These are phyloP conservation scores for Phellopilus nigrolimitatus DNA, from an alignment of 1,284 basidiomycete genomes.

Conservation along the genomic window DNA sequence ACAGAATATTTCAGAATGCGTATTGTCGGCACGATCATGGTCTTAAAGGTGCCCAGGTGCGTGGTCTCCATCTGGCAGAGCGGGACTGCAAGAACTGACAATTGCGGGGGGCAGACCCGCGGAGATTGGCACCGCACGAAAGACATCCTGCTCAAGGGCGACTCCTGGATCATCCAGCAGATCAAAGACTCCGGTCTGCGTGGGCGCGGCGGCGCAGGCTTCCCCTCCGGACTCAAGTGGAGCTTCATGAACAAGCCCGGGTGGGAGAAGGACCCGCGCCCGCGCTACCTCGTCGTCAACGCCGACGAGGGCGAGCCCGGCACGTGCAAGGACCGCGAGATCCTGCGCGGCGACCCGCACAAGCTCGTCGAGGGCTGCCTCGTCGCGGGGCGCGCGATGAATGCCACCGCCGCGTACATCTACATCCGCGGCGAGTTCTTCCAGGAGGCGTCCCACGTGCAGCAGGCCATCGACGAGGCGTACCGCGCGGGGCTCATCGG, in stretches of 20 bases:
- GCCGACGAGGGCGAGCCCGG: slow-evolving; percentile 99
- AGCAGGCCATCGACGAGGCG: slow-evolving; percentile 93
- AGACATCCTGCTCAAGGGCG: slow-evolving; percentile 92
- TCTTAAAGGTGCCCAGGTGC: slow-evolving; percentile 81
- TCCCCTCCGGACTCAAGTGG: slow-evolving; percentile 98
- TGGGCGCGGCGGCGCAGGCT: slow-evolving; percentile 96
- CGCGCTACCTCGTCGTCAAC: slow-evolving; percentile 96
- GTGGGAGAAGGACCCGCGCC: slow-evolving; percentile 93
- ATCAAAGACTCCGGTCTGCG: slow-evolving; percentile 96
- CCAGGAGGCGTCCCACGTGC: slow-evolving; percentile 90
- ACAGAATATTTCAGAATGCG: slow-evolving; percentile 88
- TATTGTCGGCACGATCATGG: slow-evolving; percentile 84
- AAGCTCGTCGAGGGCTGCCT: slow-evolving; percentile 98
- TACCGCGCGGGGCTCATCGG: slow-evolving; percentile 92
- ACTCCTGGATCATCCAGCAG: slow-evolving; percentile 95
- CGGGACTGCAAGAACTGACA: neutral
- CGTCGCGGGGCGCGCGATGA: slow-evolving; percentile 97
- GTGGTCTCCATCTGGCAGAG: slow-evolving; percentile 20
- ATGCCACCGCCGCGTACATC: slow-evolving; percentile 96
- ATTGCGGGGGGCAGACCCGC: slow-evolving; percentile 52
- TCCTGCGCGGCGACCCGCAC: slow-evolving; percentile 96
- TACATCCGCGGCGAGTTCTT: slow-evolving; percentile 99
- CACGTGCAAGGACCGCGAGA: slow-evolving; percentile 98
- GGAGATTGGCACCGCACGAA: slow-evolving; percentile 99
- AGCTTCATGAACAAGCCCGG: slow-evolving; percentile 99